Conservation (phyloP, 2,329 filamentous ascomycete species). For the Ophiosphaerella narmari region DNA sequence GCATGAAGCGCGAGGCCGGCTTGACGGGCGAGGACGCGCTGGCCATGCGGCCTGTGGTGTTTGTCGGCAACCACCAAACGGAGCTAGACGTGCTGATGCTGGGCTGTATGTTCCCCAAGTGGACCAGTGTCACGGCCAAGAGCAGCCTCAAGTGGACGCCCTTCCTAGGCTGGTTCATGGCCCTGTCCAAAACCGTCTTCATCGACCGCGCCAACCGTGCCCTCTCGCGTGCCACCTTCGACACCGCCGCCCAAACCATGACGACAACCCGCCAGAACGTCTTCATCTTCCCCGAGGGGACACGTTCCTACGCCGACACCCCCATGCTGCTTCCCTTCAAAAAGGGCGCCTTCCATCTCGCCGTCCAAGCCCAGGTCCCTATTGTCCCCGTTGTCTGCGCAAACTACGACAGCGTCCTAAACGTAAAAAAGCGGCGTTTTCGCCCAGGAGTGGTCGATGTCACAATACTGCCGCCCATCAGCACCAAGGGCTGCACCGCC, state of each 20-base stretch:
- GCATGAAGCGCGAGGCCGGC: slow-evolving; percentile 35
- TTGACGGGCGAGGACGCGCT: slow-evolving; percentile 40
- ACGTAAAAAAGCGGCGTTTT: slow-evolving; percentile 51
- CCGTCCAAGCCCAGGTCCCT: slow-evolving; percentile 89
- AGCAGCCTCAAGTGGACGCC: slow-evolving; percentile 77
- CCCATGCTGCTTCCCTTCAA: slow-evolving; percentile 92
- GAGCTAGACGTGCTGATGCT: slow-evolving; percentile 95
- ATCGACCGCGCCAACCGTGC: slow-evolving; percentile 87
- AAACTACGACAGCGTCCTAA: slow-evolving; percentile 56
- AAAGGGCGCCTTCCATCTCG: slow-evolving; percentile 97
- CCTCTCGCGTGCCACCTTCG: slow-evolving; percentile 83
- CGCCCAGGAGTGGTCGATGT: slow-evolving; percentile 60
- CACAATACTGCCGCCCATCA: slow-evolving; percentile 43
- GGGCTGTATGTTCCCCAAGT: slow-evolving; percentile 83
- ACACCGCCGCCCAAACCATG: slow-evolving; percentile 81
- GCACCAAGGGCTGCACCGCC: slow-evolving; percentile 39
- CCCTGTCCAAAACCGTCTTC: slow-evolving; percentile 86
- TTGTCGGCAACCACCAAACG: slow-evolving; percentile 94
- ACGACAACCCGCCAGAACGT: slow-evolving; percentile 68
- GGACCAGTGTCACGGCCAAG: slow-evolving; percentile 94
- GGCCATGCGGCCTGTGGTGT: slow-evolving; percentile 73
- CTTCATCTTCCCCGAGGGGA: slow-evolving; percentile 91
- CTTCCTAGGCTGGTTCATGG: slow-evolving; percentile 91
- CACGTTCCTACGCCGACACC: slow-evolving; percentile 82
- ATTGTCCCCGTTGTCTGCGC: slow-evolving; percentile 77